Conservation (phyloP, 208 protist species). For the Leishmania mexicana region DNA sequence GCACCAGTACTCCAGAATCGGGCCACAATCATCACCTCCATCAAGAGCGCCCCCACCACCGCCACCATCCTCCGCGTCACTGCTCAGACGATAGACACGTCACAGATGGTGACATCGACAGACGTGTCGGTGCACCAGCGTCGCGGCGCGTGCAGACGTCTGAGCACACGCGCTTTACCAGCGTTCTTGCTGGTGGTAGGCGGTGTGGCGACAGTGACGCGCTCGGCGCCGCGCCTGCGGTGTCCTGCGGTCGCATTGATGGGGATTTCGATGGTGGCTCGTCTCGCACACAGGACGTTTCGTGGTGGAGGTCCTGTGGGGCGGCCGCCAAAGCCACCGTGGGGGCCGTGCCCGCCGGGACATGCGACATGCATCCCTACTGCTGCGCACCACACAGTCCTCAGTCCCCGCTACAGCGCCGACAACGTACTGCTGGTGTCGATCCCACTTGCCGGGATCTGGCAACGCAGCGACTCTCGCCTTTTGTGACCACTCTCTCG, state of each 20-base stretch:
- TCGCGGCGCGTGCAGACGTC: constrained; percentile 25
- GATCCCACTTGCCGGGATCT: not conserved
- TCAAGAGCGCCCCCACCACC: not conserved
- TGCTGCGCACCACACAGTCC: not conserved
- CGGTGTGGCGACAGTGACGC: not conserved
- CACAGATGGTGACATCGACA: not conserved
- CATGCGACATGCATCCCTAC: constrained; percentile 5
- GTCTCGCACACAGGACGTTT: not conserved
- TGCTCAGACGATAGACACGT: not conserved
- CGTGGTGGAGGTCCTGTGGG: constrained; percentile 1
- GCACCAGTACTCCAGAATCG: not conserved
- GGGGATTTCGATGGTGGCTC: not conserved
- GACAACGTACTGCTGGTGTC: not conserved
- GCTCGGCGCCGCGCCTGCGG: not conserved
- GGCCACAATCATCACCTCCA: not conserved
- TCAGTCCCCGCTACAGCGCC: not conserved
- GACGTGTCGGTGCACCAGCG: not conserved
- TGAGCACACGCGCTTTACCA: constrained; percentile 22
- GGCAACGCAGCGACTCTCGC: not conserved
- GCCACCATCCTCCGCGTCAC: not conserved
- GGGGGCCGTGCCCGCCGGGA: not conserved
- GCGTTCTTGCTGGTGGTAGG: constrained; percentile 20
- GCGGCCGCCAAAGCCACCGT: not conserved
- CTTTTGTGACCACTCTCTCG: not conserved
- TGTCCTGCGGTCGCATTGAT: not conserved